phyloP scores from a whole-genome alignment of 495 filamentous ascomycete genomes.

The Neurospora sp. region DNA sequence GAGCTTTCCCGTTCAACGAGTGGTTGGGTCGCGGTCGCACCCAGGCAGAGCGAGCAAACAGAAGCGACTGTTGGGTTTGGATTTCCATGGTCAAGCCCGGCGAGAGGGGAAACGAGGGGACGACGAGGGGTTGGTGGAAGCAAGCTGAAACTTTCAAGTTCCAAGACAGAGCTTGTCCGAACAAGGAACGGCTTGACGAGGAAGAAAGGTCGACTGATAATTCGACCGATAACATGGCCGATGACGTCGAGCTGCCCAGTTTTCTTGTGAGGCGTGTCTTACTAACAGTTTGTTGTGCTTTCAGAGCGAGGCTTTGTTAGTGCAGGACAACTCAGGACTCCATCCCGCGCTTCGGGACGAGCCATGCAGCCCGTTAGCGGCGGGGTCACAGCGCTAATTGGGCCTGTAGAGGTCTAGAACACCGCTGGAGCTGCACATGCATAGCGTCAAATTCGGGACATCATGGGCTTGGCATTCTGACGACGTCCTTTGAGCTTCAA shows the following conservation, averaged over 20 bases:
- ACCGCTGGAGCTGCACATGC: neutral
- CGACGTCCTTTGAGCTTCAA: neutral
- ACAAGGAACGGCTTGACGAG: neutral
- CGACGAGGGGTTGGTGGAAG: neutral
- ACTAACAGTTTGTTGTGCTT: neutral
- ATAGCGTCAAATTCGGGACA: neutral
- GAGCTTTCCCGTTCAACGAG: neutral
- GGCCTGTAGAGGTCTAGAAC: neutral
- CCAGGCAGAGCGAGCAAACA: neutral
- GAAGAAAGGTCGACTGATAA: neutral
- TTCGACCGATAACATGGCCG: neutral
- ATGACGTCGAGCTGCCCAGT: neutral
- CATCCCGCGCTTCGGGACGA: neutral
- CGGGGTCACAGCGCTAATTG: neutral
- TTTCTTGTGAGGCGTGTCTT: neutral
- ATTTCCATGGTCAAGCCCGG: neutral
- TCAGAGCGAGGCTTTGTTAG: fast-evolving
- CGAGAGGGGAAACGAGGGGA: neutral
- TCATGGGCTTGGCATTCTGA: neutral
- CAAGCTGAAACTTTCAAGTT: neutral
- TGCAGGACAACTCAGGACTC: neutral
- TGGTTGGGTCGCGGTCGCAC: neutral
- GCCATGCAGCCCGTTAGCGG: neutral
- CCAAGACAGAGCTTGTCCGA: neutral
- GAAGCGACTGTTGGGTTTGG: neutral